Conservation (phyloP, 257 asterid genomes). For the Solanum microdontum region DNA sequence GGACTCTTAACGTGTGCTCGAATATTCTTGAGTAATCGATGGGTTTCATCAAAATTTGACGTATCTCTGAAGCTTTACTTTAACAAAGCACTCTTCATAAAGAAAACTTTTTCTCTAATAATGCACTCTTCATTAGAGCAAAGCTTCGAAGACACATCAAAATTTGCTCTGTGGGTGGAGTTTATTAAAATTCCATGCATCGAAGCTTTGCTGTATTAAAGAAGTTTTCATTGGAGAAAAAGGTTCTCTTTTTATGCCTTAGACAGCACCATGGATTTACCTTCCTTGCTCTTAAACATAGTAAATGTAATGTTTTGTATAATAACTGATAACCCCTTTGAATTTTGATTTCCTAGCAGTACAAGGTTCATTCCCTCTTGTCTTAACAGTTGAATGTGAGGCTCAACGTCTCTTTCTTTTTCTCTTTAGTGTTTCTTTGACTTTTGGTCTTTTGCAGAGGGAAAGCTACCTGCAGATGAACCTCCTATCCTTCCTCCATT, state of each 20-base stretch:
- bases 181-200: not conserved
- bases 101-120: not conserved
- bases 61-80: not conserved
- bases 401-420: not conserved
- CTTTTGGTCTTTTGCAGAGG: slow-evolving; percentile 43
- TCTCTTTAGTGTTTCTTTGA: not conserved
- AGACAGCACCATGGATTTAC: not conserved
- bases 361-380: not conserved
- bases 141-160: not conserved
- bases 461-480: slow-evolving; percentile 80
- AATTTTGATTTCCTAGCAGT: not conserved
- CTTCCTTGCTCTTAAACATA: not conserved
- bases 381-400: not conserved
- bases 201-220: not conserved
- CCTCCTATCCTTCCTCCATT: slow-evolving; percentile 82
- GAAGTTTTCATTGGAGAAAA: not conserved
- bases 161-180: not conserved
- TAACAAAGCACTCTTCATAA: not conserved
- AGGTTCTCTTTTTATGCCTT: not conserved
- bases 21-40: not conserved
- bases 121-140: not conserved
- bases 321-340: not conserved
- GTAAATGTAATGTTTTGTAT: not conserved
- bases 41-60: not conserved
- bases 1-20: not conserved